Percentiles rank a stretch among this genome's conserved stretches.
These are phyloP conservation scores for Candida mattraensis DNA, from an alignment of 805 yeast species.

Conservation along the genomic window DNA sequence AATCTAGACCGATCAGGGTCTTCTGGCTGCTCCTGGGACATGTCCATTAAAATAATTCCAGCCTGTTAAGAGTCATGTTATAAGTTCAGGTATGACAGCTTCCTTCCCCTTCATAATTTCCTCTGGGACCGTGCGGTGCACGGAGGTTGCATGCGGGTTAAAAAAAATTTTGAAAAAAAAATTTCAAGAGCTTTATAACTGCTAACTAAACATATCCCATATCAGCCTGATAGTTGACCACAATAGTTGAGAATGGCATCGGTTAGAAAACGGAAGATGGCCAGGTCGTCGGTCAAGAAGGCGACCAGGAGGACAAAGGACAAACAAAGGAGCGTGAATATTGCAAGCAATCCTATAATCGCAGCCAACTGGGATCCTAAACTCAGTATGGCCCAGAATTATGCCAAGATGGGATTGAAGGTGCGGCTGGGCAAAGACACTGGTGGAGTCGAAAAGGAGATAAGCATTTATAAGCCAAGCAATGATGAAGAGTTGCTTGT, in stretches of 20 bases:
- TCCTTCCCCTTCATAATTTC: too few relatives aligned
- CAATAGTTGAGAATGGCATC: constrained; percentile 32
- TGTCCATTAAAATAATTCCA: constrained; percentile 1
- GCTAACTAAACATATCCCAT: too few relatives aligned
- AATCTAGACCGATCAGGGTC: constrained; percentile 13
- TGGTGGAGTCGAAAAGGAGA: constrained; percentile 76
- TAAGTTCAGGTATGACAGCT: too few relatives aligned
- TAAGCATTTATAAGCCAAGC: constrained; percentile 40
- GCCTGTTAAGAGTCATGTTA: too few relatives aligned
- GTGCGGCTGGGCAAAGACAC: constrained; percentile 64
- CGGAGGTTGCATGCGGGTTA: constrained; percentile 6
- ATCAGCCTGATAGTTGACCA: too few relatives aligned
- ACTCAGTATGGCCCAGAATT: constrained; percentile 81
- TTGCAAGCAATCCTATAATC: constrained; percentile 74
- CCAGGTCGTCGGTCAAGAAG: constrained; percentile 67
- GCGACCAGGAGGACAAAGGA: constrained; percentile 71
- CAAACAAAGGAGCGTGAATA: constrained; percentile 63
- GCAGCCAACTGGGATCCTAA: constrained; percentile 89
- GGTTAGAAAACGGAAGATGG: constrained; percentile 85
- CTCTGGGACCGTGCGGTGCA: constrained; percentile 7
- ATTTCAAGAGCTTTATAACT: neutral
- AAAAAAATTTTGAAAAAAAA: constrained; percentile 9
- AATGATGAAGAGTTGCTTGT: constrained; percentile 28
- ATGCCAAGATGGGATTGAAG: constrained; percentile 75
- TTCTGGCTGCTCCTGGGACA: constrained; percentile 4